Evolutionary conservation across 2,329 filamentous ascomycete genomes (phyloP).

Genomic region (Endoconidiophora laricicola): DNA sequence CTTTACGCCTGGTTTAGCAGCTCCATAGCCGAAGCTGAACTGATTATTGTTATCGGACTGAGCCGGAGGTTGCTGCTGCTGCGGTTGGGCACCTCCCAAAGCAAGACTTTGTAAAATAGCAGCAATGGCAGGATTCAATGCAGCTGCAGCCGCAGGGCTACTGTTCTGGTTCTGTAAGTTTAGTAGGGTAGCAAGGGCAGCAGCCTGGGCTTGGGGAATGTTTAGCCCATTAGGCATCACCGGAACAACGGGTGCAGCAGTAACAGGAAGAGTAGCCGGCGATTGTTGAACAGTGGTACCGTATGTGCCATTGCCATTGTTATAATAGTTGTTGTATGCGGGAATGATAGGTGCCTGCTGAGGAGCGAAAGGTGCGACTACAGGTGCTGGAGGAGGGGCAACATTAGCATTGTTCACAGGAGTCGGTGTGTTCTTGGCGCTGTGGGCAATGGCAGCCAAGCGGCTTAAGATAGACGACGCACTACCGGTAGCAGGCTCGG

Average conservation of each 20-base stretch:
- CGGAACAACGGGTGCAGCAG: constrained; percentile 12
- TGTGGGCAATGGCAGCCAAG: constrained; percentile 64
- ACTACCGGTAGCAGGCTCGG: constrained; percentile 24
- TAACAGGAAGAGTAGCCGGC: constrained; percentile 17
- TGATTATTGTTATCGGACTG: not conserved
- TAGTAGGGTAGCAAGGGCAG: constrained; percentile 9
- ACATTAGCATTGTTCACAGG: constrained; percentile 27
- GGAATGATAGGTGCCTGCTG: not conserved
- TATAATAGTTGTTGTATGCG: constrained; percentile 6
- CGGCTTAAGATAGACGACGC: constrained; percentile 36
- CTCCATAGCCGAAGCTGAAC: constrained; percentile 5
- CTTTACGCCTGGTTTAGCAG: constrained; percentile 2
- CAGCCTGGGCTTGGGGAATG: constrained; percentile 7
- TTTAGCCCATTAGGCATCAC: not conserved
- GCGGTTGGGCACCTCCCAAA: not conserved
- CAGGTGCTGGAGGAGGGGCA: constrained; percentile 19
- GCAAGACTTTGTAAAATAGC: constrained; percentile 12
- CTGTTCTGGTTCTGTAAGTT: constrained; percentile 3
- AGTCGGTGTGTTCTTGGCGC: constrained; percentile 37
- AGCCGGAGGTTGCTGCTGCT: not conserved
- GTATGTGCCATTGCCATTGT: not conserved
- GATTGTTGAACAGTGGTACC: constrained; percentile 14
- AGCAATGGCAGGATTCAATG: constrained; percentile 6
- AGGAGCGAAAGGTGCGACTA: constrained; percentile 18
- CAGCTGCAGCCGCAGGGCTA: not conserved